Evolutionary conservation across 2,329 filamentous ascomycete species (phyloP), one percentile per base, ranked within the genome.

Genomic region (Pseudopithomyces maydicus): DNA sequence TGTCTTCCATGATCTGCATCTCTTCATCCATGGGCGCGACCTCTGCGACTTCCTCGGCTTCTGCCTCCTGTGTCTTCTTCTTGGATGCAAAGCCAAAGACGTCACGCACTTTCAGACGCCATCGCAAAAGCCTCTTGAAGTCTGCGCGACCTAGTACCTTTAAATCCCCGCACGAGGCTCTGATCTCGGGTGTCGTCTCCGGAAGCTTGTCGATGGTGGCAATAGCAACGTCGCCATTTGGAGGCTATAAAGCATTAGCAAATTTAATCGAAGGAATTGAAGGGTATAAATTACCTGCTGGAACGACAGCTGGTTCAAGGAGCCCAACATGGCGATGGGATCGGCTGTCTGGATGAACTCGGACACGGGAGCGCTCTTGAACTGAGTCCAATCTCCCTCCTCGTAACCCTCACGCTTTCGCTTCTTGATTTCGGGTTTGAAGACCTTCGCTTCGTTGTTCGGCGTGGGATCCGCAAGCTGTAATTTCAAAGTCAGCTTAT

Each of bases 381-480:
- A 96, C 68, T 97, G 91, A 4, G 88, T 94, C 76, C 89, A 97
- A 64, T 99, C 92, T 35, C 92, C 94, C 77, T 99, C 95, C 65
- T 98, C 94, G 65, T 99, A 99, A 82, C 95, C 95, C 43, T 96
- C 94, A 81, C 95, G 85, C 85, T 97, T 98, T 56, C 95, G 84
- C 86, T 97, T 99, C 84, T 98, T 99, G 72, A 91, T 83, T 74
- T 99, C 95, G 0, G 95, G 95, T 64, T 99, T 97, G 82, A 94
- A 99, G 2, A 99, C 95, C 75, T 96, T 97, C 38, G 95, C 95
- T 75, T 99, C 95, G 66, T 98, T 96, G 77, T 98, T 99, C 1
- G 92, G 92, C 0, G 89, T 90, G 1, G 90, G 87, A 55, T 90
- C 91, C 26, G 26, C 26, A 29, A 29, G 26, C 26, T 29, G 26